Conservation (phyloP, 768 basidiomycete species). For the Amanita inopinata region DNA sequence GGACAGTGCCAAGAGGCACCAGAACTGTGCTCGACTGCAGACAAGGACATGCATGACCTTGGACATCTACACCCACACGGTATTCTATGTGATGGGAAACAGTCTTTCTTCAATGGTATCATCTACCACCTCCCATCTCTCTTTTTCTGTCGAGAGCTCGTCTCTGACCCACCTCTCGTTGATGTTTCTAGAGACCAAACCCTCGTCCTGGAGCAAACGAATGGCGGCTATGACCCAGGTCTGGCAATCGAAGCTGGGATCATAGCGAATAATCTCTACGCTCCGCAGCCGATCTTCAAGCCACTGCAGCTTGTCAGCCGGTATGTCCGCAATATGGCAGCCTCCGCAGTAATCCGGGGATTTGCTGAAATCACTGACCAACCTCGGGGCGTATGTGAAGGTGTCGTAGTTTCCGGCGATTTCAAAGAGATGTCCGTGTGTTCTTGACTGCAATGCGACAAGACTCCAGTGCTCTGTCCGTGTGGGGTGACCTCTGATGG, state of each 20-base stretch:
- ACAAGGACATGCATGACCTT: too few relatives aligned
- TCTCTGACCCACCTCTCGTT: slow-evolving; percentile 9
- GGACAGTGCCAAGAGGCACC: too few relatives aligned
- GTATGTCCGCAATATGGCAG: slow-evolving; percentile 17
- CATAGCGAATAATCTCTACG: slow-evolving; percentile 14
- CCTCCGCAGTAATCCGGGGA: slow-evolving; percentile 17
- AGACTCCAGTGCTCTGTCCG: slow-evolving; percentile 22
- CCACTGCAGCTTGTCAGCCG: slow-evolving; percentile 14
- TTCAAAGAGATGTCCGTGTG: slow-evolving; percentile 16
- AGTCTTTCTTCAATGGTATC: slow-evolving; percentile 12
- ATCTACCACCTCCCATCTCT: slow-evolving; percentile 18
- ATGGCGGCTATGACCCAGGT: slow-evolving; percentile 19
- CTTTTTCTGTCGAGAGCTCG: slow-evolving; percentile 6
- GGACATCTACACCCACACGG: too few relatives aligned
- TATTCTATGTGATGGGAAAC: not conserved
- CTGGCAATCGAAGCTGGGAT: slow-evolving; percentile 19
- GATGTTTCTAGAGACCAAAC: slow-evolving; percentile 12
- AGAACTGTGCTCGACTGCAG: too few relatives aligned
- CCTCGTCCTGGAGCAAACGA: slow-evolving; percentile 16
- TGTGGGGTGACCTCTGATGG: slow-evolving; percentile 16
- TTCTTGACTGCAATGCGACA: slow-evolving; percentile 14
- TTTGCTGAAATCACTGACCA: slow-evolving; percentile 10
- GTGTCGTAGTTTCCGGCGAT: slow-evolving; percentile 18
- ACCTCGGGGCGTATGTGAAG: slow-evolving; percentile 14
- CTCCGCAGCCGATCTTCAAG: slow-evolving; percentile 14